These are phyloP conservation scores for Cystobasidium pallidum DNA, from an alignment of 1,284 basidiomycete genomes.

Conservation along the genomic window DNA sequence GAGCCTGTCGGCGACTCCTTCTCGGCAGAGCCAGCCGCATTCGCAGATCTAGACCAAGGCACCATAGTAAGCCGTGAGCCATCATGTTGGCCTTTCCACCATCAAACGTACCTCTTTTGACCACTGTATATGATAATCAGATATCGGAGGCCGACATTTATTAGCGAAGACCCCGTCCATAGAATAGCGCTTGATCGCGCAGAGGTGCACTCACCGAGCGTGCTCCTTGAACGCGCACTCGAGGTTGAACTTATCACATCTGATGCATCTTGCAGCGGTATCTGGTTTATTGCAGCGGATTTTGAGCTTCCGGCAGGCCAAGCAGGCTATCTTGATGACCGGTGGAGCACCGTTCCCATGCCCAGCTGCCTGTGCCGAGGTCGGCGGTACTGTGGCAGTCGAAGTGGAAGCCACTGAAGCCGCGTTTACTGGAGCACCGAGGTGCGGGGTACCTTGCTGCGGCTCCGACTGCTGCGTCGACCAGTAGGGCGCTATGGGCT, in stretches of 20 bases:
- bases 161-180: neutral
- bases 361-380: neutral
- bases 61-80: neutral
- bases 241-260: constrained; percentile 28
- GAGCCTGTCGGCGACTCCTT: constrained; percentile 20
- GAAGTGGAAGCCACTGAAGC: constrained; percentile 1
- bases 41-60: neutral
- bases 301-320: constrained; percentile 26
- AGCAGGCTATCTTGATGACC: constrained; percentile 25
- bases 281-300: constrained; percentile 22
- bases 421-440: neutral
- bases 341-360: neutral
- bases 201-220: constrained; percentile 21
- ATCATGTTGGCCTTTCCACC: neutral
- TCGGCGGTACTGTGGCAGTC: neutral
- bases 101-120: constrained; percentile 16
- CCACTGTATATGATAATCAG: constrained; percentile 10
- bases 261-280: neutral
- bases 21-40: constrained; percentile 5
- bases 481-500: constrained; percentile 3
- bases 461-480: neutral
- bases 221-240: constrained; percentile 34
- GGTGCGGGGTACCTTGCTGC: neutral
- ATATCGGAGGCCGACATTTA: neutral
- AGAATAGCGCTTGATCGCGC: neutral